These are phyloP conservation scores for Russula abietina DNA, from an alignment of 768 basidiomycete genomes.

Conservation along the genomic window DNA sequence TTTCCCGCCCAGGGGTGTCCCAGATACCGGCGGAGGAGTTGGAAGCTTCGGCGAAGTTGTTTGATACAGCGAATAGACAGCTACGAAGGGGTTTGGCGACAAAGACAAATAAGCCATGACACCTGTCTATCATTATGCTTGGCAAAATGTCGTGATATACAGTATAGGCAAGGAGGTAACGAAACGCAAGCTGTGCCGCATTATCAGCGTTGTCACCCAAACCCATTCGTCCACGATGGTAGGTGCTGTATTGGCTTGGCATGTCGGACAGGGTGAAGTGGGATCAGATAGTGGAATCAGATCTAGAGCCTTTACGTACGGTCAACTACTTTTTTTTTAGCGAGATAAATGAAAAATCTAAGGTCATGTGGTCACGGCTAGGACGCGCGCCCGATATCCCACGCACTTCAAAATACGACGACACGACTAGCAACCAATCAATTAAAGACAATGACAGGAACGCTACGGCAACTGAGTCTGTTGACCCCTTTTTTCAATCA, in stretches of 20 bases:
- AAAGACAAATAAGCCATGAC: background rate
- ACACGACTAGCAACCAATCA: background rate
- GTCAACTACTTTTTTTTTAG: too few relatives aligned
- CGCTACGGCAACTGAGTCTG: background rate
- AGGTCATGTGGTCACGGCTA: too few relatives aligned
- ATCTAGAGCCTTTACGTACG: too few relatives aligned
- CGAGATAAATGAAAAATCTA: too few relatives aligned
- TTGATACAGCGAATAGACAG: background rate
- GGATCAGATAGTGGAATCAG: too few relatives aligned
- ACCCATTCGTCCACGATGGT: background rate
- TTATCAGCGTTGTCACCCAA: background rate
- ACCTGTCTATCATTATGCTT: background rate
- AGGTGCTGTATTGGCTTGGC: background rate
- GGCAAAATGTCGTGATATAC: background rate
- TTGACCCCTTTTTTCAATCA: background rate
- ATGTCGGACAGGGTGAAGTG: background rate
- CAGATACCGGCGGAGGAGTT: slow-evolving; percentile 2
- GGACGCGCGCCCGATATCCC: too few relatives aligned
- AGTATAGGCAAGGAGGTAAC: background rate
- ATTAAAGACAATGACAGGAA: background rate
- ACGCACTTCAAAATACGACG: too few relatives aligned
- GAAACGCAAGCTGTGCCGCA: background rate
- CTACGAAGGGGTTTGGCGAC: background rate
- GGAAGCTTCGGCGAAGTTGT: background rate
- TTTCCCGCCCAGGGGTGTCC: slow-evolving; percentile 1